Conservation (phyloP, 2,329 filamentous ascomycete genomes). For the Ophiostoma ips region DNA sequence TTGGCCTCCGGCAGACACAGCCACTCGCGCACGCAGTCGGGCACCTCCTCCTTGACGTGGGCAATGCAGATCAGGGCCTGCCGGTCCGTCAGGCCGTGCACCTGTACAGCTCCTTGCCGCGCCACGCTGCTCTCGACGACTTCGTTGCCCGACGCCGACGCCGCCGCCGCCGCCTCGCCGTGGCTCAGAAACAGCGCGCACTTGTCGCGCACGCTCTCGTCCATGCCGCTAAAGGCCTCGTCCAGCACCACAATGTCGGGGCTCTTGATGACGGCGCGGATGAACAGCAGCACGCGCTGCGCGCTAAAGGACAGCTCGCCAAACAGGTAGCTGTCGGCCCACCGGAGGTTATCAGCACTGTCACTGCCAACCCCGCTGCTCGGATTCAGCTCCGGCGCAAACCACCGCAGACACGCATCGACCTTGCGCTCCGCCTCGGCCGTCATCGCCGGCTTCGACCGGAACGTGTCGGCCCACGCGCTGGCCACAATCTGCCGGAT, state of each 20-base stretch:
- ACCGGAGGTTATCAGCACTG: conserved; percentile 33
- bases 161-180: conserved; percentile 37
- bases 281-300: conserved; percentile 73
- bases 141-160: conserved; percentile 13
- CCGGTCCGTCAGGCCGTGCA: conserved; percentile 49
- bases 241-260: conserved; percentile 75
- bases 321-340: conserved; percentile 56
- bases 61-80: conserved; percentile 89
- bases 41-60: conserved; percentile 82
- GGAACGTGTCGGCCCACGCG: conserved; percentile 82
- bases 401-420: conserved; percentile 60
- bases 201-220: conserved; percentile 68
- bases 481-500: conserved; percentile 66
- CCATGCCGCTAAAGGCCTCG: conserved; percentile 79
- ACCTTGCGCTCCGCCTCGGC: conserved; percentile 43
- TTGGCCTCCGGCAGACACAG: conserved; percentile 70
- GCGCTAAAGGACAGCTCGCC: conserved; percentile 65
- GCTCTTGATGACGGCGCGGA: conserved; percentile 67
- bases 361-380: conserved; percentile 10
- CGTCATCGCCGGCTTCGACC: conserved; percentile 52
- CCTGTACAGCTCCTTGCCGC: conserved; percentile 29
- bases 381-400: conserved; percentile 63
- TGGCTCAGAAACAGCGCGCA: conserved; percentile 67
- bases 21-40: conserved; percentile 70
- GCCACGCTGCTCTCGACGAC: conserved; percentile 33